Evolutionary conservation across 768 basidiomycete genomes (phyloP), one percentile per base, ranked within the genome.

Genomic region (Tricholoma sp.): DNA sequence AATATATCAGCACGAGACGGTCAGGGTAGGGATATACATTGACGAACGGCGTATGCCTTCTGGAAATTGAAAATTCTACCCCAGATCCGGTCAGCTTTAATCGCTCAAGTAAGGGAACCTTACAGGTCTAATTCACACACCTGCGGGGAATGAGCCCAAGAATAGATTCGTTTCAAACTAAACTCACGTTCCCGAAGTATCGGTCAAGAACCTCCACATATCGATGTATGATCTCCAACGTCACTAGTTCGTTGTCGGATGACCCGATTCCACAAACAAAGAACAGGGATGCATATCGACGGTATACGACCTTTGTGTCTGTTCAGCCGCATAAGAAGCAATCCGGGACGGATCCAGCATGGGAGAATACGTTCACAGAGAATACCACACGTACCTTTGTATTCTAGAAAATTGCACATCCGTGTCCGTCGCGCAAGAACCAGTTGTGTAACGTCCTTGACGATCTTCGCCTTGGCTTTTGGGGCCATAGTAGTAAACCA

Each of bases 351-450:
- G 28, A 42, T 44, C 52, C 36, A 52, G 36, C 51, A 45, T 49
- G 15, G 18, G 10, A 48, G 12, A 12, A 53, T 55, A 48, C 41
- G 48, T 36, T 18, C 41, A 18, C 49, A 36, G 51, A 20, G 28
- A 33, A 36, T 36, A 33, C 28, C 24, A 52, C 53, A 41, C 82
- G 62, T 59, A 93, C 96, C 96, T 78, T 98, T 98, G 81, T 98
- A 98, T 71, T 99, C 97, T 53, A 99, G 73, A 68, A 99, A 94
- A 74, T 99, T 99, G 72, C 95, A 98, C 95, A 97, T 98, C 61
- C 94, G 82, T 55, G 97, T 96, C 59, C 97, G 82, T 48, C 97
- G 83, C 47, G 94, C 95, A 47, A 98, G 81, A 39, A 99, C 97
- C 52, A 98, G 82, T 73, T 98, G 96, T 0, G 97, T 99, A 17